A percentile compares a stretch with the other conserved stretches of the same genome.
Conservation (phyloP, 495 filamentous ascomycete species). For the Thozetella sp. region DNA sequence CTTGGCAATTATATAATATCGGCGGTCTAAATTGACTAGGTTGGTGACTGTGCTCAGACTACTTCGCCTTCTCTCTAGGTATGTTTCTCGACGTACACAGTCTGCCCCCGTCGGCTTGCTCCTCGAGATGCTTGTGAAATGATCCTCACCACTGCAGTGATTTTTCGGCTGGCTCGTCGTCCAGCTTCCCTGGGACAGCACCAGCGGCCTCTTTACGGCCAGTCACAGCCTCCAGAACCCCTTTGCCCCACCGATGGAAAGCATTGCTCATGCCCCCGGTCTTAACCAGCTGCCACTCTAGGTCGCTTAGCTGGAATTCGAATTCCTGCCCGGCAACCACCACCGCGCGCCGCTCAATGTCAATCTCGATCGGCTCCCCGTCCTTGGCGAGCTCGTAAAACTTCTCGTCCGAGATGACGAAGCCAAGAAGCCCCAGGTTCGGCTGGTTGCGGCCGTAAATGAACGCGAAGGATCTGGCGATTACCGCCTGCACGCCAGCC, state of each 20-base stretch:
- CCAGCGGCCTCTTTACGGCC: no score
- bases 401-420: slow-evolving; percentile 27
- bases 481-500: slow-evolving; percentile 33
- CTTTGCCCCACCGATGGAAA: background rate
- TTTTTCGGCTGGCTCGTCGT: no score
- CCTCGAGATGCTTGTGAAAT: no score
- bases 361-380: slow-evolving; percentile 28
- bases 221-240: no score
- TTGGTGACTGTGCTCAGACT: no score
- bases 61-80: no score
- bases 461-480: slow-evolving; percentile 41
- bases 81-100: no score
- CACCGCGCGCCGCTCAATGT: slow-evolving; percentile 18
- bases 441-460: slow-evolving; percentile 43
- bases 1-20: no score
- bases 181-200: no score
- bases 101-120: no score
- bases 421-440: slow-evolving; percentile 36
- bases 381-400: slow-evolving; percentile 33
- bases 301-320: slow-evolving; percentile 27
- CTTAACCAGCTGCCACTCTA: slow-evolving; percentile 26
- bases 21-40: no score
- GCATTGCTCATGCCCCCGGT: background rate
- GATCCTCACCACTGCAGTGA: no score
- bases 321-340: slow-evolving; percentile 18